These are phyloP conservation scores for Bremia lactucae DNA, from an alignment of 352 stramenopile genomes.

Conservation along the genomic window DNA sequence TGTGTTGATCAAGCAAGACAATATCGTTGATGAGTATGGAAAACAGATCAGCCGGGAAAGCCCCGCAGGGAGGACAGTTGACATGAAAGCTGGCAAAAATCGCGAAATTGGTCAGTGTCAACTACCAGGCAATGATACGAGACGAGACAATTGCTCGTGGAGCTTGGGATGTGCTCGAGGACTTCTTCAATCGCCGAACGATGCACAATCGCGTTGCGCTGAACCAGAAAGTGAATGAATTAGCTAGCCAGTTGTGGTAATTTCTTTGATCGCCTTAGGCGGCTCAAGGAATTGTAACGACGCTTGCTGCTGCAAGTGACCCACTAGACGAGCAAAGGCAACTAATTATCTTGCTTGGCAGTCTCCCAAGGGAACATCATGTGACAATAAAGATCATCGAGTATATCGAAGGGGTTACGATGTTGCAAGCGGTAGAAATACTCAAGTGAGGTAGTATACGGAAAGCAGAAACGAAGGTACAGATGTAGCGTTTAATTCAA, in stretches of 20 bases:
- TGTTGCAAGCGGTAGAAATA: no score
- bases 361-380: no score
- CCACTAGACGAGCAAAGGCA: no score
- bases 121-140: no score
- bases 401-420: no score
- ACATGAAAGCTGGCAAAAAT: constrained; percentile 1
- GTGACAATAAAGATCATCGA: no score
- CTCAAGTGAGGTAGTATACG: no score
- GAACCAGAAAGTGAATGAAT: background rate
- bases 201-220: background rate
- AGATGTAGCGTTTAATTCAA: no score
- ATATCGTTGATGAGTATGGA: background rate
- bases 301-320: no score
- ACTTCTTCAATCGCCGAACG: background rate
- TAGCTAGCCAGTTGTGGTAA: background rate
- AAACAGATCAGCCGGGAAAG: background rate
- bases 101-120: background rate
- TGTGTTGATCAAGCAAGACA: background rate
- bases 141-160: background rate
- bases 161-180: background rate
- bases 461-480: no score
- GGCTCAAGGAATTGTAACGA: background rate
- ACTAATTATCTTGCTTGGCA: no score
- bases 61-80: background rate
- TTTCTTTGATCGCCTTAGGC: background rate